Conservation (phyloP, 345 rosid genomes). For the Diplotaxis tenuifolia region DNA sequence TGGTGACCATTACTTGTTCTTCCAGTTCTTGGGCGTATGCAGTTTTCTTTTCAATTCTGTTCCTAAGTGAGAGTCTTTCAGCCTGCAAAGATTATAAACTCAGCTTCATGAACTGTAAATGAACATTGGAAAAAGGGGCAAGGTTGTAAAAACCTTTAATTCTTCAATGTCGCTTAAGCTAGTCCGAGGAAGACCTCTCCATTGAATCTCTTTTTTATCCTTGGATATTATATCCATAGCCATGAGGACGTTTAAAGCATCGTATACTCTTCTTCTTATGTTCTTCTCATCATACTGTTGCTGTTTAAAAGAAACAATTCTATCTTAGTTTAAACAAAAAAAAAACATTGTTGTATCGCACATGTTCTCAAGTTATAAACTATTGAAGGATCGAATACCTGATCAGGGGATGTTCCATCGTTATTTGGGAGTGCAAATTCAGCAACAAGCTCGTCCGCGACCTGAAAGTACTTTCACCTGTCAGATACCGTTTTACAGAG, state of each 20-base stretch:
- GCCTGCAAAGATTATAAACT: slow-evolving; percentile 43
- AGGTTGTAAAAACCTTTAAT: slow-evolving; percentile 61
- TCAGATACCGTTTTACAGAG: slow-evolving; percentile 34
- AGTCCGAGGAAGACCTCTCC: slow-evolving; percentile 98
- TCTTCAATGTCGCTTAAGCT: slow-evolving; percentile 91
- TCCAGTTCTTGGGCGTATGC: slow-evolving; percentile 86
- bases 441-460: slow-evolving; percentile 99
- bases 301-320: slow-evolving; percentile 39
- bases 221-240: slow-evolving; percentile 98
- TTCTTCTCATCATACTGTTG: slow-evolving; percentile 98
- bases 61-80: slow-evolving; percentile 69
- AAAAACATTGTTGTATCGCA: neutral
- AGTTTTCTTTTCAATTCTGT: slow-evolving; percentile 82
- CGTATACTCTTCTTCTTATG: slow-evolving; percentile 96
- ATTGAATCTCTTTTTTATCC: slow-evolving; percentile 96
- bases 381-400: slow-evolving; percentile 47
- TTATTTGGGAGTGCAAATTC: slow-evolving; percentile 87
- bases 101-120: neutral
- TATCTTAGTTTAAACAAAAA: neutral
- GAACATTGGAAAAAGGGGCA: slow-evolving; percentile 19
- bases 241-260: slow-evolving; percentile 98
- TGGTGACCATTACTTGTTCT: slow-evolving; percentile 70
- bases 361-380: neutral
- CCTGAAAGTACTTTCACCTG: slow-evolving; percentile 56
- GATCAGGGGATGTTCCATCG: slow-evolving; percentile 80